Base-by-base conservation (phyloP, 441 rosid species). In the Hura crepitans region DNA sequence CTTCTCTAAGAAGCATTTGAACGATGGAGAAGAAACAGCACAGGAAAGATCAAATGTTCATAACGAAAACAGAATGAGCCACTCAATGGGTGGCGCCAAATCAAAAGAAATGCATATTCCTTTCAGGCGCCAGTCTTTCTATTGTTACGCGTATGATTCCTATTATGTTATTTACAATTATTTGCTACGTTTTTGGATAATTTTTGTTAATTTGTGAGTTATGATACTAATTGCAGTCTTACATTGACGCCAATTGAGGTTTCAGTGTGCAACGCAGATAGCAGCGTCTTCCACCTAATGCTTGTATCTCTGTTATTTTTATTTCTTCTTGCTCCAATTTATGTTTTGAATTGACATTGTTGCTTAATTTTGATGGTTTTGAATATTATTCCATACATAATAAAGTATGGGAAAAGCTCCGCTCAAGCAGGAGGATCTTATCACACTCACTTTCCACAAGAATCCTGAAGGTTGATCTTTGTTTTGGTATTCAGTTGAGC, bases 1-100 rank as follows among this genome's bases (percentile, higher is more conserved):
- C n/a, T n/a, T n/a, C n/a, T 12, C 17, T 18, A 61, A 4, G 31
- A 28, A 1, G 6, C n/a, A n/a, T 7, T 7, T 15, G 5, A 65
- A 31, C 31, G 15, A 65, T 65, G 69, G 69, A 59, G 69, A 89
- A 89, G 89, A 94, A 94, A 68, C 97, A 92, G 81, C 97, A 94
- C 78, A 92, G 97, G 82, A 90, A 94, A 68, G 96, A 92, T 70
- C 84, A 96, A 13, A 94, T 92, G 97, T 92, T 46, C 85, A 89
- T 92, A 66, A 94, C 97, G 63, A 90, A 86, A 76, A 92, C 92
- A 73, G 99, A 92, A 78, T 94, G 97, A 97, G 97, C 97, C 68
- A 95, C 97, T 28, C 97, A 95, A 68, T 95, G 97, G 99, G 99
- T 31, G 99, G 99, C 63, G 97, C 97, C 68, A 95, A 95, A 80